phyloP scores from a whole-genome alignment of 2,329 filamentous ascomycete species.

The Triangularia setosa region DNA sequence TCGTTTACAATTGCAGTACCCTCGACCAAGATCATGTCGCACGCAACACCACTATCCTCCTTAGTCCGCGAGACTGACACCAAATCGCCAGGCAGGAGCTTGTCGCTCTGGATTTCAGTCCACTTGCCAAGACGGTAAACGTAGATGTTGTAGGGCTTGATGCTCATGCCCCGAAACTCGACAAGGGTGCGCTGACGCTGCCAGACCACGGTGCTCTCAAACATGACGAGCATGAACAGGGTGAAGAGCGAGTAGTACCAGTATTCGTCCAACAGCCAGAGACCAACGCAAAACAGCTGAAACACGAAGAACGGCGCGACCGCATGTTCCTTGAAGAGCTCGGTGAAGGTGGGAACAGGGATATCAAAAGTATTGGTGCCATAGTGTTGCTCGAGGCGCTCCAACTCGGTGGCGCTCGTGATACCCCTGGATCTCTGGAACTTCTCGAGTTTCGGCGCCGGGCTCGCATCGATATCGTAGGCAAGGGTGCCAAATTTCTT shows the following conservation, averaged over 20 bases:
- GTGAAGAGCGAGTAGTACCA: constrained; percentile 99
- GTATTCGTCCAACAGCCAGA: constrained; percentile 99
- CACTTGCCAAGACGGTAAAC: constrained; percentile 85
- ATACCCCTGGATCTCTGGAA: constrained; percentile 83
- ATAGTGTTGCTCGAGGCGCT: constrained; percentile 84
- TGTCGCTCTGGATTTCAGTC: constrained; percentile 84
- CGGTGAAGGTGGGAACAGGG: constrained; percentile 89
- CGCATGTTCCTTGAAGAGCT: constrained; percentile 96
- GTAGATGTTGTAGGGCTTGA: constrained; percentile 95
- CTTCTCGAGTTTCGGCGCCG: constrained; percentile 70
- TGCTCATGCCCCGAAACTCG: constrained; percentile 98
- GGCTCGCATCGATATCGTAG: constrained; percentile 80
- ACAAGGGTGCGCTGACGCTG: constrained; percentile 92
- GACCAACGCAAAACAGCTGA: constrained; percentile 95
- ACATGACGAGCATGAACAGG: constrained; percentile 94
- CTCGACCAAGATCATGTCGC: constrained; percentile 93
- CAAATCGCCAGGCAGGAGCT: constrained; percentile 86
- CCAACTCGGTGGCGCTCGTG: constrained; percentile 67
- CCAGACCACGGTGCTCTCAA: constrained; percentile 99
- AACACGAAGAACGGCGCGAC: constrained; percentile 99
- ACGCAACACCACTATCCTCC: constrained; percentile 94
- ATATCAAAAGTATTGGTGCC: constrained; percentile 96
- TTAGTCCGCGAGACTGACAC: constrained; percentile 91
- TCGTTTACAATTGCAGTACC: constrained; percentile 98
- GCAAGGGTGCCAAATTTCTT: constrained; percentile 76